phyloP scores from a whole-genome alignment of 2,329 filamentous ascomycete species.

The Colletotrichum graminicola region DNA sequence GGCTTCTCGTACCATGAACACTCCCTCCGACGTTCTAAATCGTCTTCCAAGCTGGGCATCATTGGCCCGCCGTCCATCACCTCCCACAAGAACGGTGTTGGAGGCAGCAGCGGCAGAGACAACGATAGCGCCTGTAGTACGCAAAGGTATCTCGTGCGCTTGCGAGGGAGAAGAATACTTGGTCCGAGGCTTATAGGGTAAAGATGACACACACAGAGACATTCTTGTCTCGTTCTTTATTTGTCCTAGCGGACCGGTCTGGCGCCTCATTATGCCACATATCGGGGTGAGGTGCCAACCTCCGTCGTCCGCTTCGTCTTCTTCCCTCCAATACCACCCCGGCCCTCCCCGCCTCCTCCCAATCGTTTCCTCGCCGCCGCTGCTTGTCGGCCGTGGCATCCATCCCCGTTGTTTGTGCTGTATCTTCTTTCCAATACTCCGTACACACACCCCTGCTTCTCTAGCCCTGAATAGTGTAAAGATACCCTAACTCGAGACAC shows the following conservation, averaged over 20 bases:
- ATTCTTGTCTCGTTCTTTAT: conserved; percentile 8
- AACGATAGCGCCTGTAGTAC: conserved; percentile 6
- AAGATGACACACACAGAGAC: not conserved
- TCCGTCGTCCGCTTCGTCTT: conserved; percentile 11
- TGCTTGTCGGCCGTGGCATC: conserved; percentile 20
- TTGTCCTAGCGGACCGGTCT: conserved; percentile 6
- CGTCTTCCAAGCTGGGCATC: not conserved
- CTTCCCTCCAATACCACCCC: conserved; percentile 11
- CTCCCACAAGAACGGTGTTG: not conserved
- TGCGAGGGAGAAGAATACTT: not conserved
- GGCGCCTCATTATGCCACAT: not conserved
- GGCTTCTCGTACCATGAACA: conserved; percentile 5
- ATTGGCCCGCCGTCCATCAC: not conserved
- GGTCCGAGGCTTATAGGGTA: not conserved
- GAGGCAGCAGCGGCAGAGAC: not conserved
- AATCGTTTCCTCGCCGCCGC: conserved; percentile 19
- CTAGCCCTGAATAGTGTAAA: conserved; percentile 1
- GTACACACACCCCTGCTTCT: conserved; percentile 16
- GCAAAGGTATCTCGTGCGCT: not conserved
- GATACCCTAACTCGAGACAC: conserved; percentile 25
- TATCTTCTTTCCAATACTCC: conserved; percentile 20
- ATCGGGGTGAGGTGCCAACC: conserved; percentile 5
- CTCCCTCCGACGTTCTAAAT: not conserved
- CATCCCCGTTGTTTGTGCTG: conserved; percentile 23
- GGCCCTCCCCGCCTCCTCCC: conserved; percentile 25